Base-by-base conservation (phyloP, 352 stramenopile genomes). In the Phytophthora cactorum region DNA sequence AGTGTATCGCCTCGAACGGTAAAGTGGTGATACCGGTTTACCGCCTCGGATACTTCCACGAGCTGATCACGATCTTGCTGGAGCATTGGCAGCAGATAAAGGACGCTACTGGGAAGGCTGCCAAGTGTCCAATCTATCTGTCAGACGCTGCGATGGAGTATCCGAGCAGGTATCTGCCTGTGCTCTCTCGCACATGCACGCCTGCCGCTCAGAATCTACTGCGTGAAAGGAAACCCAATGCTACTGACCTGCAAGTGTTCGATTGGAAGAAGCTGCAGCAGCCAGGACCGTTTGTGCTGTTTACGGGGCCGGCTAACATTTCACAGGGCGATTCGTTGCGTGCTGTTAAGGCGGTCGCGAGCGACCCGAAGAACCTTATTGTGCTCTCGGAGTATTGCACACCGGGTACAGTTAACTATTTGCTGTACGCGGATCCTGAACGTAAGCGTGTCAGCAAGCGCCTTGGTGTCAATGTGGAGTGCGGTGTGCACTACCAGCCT, bases 1-100 rank as follows among this genome's bases (percentile, higher is more conserved):
- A 96, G 65, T 92, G 86, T 47, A 72, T 96, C 44, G 68, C 65
- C n/a, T 76, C 84, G 2, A 75, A 81, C 11, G 89, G 89, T 31
- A 96, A 96, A 81, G 89, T 96, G 14, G 81, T 96, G 22, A 88
- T 96, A 28, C 89, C 89, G 0, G 74, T 96, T 9, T 88, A 92
- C 55, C 78, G 77, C 8, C 66, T 89, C 11, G 89, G 89, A 2
- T 96, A 95, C 52, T 84, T 95, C 49, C 87, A 96, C 47, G 89
- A 96, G 54, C 57, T 96, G 27, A 54, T 87, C 29, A 79, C 82
- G 28, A 86, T 95, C 51, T 63, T 96, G 49, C 57, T 89, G 29
- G 76, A 88, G 6, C 89, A 91, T 66, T 96, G 87, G 89, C 68
- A 79, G 8, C 73, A 81, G n/a, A 80, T 92, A 71, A 63, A 80